phyloP scores from a whole-genome alignment of 2,329 filamentous ascomycete species.

The Emergomyces pasteurianus region DNA sequence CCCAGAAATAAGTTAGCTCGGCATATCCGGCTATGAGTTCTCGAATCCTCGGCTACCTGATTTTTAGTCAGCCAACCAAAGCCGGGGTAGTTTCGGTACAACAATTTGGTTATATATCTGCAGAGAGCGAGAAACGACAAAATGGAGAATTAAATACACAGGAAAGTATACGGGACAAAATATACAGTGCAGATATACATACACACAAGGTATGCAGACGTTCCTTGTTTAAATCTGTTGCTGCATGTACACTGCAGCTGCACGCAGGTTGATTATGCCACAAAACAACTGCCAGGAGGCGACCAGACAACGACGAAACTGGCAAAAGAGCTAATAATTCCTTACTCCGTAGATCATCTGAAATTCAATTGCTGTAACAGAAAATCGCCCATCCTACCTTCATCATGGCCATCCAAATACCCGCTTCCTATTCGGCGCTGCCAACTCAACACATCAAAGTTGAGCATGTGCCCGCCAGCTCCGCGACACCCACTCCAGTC shows the following conservation, averaged over 20 bases:
- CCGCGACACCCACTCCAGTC: constrained; percentile 38
- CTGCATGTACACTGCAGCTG: background rate
- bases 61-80: background rate
- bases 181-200: background rate
- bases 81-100: background rate
- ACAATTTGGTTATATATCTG: too few species aligned
- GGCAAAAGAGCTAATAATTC: background rate
- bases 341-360: background rate
- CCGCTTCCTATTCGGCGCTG: constrained; percentile 21
- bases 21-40: background rate
- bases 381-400: background rate
- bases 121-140: background rate
- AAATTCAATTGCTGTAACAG: background rate
- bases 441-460: constrained; percentile 23
- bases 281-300: background rate
- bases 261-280: too few species aligned
- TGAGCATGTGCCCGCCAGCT: constrained; percentile 30
- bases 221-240: background rate
- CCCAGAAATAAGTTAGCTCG: background rate
- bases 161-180: too few species aligned
- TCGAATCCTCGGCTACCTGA: background rate
- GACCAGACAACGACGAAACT: background rate
- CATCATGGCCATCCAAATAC: background rate
- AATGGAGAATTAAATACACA: background rate
- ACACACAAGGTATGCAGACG: background rate